These are phyloP conservation scores for Lipomyces anomalus DNA, from an alignment of 805 yeast genomes.

Conservation along the genomic window DNA sequence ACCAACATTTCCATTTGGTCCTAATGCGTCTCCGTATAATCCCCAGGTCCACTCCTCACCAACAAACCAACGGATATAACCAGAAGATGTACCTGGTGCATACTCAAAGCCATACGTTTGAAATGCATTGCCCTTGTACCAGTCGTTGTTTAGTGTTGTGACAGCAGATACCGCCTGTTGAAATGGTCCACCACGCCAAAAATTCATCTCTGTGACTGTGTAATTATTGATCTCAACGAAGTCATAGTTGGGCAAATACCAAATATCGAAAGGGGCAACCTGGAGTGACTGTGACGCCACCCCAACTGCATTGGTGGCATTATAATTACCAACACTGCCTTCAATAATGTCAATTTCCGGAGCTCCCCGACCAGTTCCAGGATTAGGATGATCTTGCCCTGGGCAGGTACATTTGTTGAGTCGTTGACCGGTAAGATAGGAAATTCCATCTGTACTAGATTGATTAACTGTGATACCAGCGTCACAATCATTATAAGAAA, in stretches of 20 bases:
- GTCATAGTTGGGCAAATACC: conserved; percentile 88
- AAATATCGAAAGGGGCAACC: conserved; percentile 88
- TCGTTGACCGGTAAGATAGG: conserved; percentile 79
- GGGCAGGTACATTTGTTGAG: conserved; percentile 72
- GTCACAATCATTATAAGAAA: conserved; percentile 79
- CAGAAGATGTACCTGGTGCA: conserved; percentile 57
- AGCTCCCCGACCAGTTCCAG: conserved; percentile 86
- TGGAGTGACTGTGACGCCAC: conserved; percentile 86
- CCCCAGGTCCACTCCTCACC: conserved; percentile 77
- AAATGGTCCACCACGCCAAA: conserved; percentile 86
- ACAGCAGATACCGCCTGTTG: conserved; percentile 89
- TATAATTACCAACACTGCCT: conserved; percentile 51
- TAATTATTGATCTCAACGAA: conserved; percentile 66
- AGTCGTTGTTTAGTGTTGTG: conserved; percentile 67
- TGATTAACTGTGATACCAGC: conserved; percentile 94
- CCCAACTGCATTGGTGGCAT: conserved; percentile 40
- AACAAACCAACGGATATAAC: conserved; percentile 81
- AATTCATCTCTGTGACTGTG: conserved; percentile 71
- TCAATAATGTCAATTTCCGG: conserved; percentile 93
- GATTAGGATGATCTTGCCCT: conserved; percentile 81
- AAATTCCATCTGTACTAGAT: conserved; percentile 82
- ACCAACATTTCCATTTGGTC: conserved; percentile 86
- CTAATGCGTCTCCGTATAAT: conserved; percentile 63
- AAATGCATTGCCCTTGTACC: conserved; percentile 66
- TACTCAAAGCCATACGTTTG: conserved; percentile 79